phyloP scores from a whole-genome alignment of 1,139 yeast species.

The Geotrichum citri-aurantii region DNA sequence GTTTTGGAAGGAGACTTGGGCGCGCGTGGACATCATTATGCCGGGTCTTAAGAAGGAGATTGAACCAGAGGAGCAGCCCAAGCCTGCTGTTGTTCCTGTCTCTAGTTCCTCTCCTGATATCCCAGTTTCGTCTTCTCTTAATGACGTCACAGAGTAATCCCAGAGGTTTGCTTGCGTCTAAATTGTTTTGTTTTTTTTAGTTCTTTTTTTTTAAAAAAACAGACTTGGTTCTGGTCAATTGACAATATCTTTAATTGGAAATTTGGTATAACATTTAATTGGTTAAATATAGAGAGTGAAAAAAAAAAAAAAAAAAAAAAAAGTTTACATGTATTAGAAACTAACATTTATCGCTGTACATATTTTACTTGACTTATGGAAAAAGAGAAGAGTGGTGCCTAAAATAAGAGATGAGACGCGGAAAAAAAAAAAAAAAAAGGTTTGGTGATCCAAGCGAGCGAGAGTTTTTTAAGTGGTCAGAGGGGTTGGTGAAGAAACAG shows the following conservation, averaged over 20 bases:
- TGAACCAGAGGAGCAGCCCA: conserved; percentile 6
- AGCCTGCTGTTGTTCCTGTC: not conserved
- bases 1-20: conserved; percentile 43
- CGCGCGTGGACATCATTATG: conserved; percentile 41
- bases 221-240: not conserved
- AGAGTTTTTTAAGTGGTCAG: not conserved
- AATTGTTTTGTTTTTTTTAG: not conserved
- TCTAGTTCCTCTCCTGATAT: not conserved
- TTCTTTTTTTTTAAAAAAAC: not conserved
- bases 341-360: not conserved
- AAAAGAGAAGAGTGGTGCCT: no score
- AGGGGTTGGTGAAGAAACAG: not conserved
- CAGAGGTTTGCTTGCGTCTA: not conserved
- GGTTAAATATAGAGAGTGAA: not conserved
- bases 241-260: not conserved
- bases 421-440: no score
- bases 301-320: not conserved
- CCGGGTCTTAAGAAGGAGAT: conserved; percentile 42
- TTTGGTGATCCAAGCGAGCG: no score
- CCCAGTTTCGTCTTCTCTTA: not conserved
- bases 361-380: not conserved
- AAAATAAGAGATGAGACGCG: no score
- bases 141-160: not conserved
- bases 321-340: not conserved
- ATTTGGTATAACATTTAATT: not conserved